Evolutionary conservation across 2,329 filamentous ascomycete genomes (phyloP).

Genomic region (Fusarium nematophilum): DNA sequence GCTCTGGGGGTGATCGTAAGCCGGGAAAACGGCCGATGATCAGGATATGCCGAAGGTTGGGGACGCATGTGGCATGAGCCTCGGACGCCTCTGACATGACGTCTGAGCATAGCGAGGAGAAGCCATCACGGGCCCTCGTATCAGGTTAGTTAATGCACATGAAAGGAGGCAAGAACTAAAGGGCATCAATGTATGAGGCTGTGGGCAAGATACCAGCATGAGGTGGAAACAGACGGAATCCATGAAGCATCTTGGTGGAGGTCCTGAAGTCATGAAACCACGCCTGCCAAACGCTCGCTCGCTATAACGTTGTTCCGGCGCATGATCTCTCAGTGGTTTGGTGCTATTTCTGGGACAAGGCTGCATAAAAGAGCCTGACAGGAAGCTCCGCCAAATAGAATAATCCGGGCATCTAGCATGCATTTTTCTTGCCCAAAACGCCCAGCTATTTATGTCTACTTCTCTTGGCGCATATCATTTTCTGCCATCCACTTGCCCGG

Average conservation of each 20-base stretch:
- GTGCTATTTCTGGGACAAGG: neutral
- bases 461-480: no score
- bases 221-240: neutral
- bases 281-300: neutral
- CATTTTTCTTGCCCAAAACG: no score
- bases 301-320: slow-evolving; percentile 26
- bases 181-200: no score
- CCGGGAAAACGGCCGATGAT: slow-evolving; percentile 3
- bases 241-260: neutral
- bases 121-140: neutral
- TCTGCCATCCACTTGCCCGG: no score
- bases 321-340: neutral
- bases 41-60: slow-evolving; percentile 8
- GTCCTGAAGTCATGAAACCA: neutral
- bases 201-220: no score
- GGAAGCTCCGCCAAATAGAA: no score
- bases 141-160: no score
- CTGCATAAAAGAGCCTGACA: no score
- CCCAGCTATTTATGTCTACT: no score
- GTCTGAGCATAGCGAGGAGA: neutral
- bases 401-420: no score
- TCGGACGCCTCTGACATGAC: neutral
- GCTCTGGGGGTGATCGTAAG: slow-evolving; percentile 8
- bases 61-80: neutral
- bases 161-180: no score